Conservation (phyloP, 176 grass and related monocot genomes). For the Carex littledalei region DNA sequence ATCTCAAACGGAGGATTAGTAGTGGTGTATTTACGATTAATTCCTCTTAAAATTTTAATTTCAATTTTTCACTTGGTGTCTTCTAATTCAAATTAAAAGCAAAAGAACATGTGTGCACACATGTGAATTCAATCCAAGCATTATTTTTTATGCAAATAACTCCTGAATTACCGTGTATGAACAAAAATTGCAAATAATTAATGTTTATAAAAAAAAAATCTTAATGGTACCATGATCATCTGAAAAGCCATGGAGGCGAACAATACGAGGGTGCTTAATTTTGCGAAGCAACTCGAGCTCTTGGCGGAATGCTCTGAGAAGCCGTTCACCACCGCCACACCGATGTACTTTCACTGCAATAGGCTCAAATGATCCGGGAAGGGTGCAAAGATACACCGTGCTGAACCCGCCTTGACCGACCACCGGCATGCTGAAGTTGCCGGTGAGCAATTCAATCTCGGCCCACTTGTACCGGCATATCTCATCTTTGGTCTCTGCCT, state of each 20-base stretch:
- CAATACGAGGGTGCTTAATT: constrained; percentile 54
- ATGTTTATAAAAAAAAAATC: background rate
- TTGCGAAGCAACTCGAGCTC: constrained; percentile 81
- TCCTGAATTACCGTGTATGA: too few relatives aligned
- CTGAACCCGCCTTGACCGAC: constrained; percentile 81
- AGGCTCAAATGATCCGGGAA: background rate
- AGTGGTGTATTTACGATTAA: background rate
- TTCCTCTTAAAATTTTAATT: background rate
- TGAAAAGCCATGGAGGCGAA: constrained; percentile 61
- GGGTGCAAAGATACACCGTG: constrained; percentile 51
- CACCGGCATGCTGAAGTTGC: constrained; percentile 53
- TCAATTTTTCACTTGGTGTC: background rate
- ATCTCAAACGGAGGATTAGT: background rate
- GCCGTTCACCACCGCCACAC: constrained; percentile 49
- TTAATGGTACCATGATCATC: constrained; percentile 57
- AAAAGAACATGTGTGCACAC: background rate
- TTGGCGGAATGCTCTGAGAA: constrained; percentile 50
- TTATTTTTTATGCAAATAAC: too few relatives aligned
- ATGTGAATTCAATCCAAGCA: too few relatives aligned
- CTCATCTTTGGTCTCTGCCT: background rate
- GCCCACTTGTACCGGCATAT: constrained; percentile 37
- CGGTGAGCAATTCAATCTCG: constrained; percentile 60
- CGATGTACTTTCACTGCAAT: constrained; percentile 63
- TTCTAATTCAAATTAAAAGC: background rate
- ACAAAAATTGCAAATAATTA: background rate